A percentile compares a stretch with the other conserved stretches of the same genome.
Conservation (phyloP, 2,329 filamentous ascomycete genomes). For the Phialophora chinensis region DNA sequence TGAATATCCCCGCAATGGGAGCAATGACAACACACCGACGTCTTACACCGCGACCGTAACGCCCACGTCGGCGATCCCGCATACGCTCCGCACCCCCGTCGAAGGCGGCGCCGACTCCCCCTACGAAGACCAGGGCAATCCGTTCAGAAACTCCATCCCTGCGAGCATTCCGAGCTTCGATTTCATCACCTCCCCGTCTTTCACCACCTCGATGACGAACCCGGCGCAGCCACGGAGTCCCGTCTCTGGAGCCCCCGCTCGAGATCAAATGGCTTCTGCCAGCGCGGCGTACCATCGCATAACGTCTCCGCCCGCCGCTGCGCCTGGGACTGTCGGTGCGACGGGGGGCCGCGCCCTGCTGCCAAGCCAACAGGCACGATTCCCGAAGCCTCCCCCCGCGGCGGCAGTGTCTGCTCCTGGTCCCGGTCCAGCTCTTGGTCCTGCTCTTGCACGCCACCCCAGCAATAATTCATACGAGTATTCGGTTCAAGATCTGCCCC, state of each 20-base stretch:
- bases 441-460: conserved; percentile 16
- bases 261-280: conserved; percentile 28
- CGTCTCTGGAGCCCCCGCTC: conserved; percentile 21
- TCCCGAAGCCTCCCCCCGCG: conserved; percentile 21
- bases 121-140: conserved; percentile 39
- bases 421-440: background rate
- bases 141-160: conserved; percentile 38
- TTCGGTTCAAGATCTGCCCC: conserved; percentile 21
- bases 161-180: conserved; percentile 37
- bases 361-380: conserved; percentile 43
- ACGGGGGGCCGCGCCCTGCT: conserved; percentile 41
- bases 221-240: background rate
- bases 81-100: conserved; percentile 14
- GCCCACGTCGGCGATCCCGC: conserved; percentile 35
- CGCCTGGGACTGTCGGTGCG: conserved; percentile 18
- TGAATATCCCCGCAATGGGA: conserved; percentile 30
- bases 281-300: conserved; percentile 30
- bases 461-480: conserved; percentile 28
- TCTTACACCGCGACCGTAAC: conserved; percentile 36
- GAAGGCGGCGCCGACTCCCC: conserved; percentile 29
- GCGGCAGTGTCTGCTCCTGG: background rate
- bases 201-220: background rate
- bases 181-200: conserved; percentile 27
- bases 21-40: conserved; percentile 39
- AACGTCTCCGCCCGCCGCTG: conserved; percentile 15